phyloP scores from a whole-genome alignment of 2,329 filamentous ascomycete genomes.

The Colletotrichum tanaceti region DNA sequence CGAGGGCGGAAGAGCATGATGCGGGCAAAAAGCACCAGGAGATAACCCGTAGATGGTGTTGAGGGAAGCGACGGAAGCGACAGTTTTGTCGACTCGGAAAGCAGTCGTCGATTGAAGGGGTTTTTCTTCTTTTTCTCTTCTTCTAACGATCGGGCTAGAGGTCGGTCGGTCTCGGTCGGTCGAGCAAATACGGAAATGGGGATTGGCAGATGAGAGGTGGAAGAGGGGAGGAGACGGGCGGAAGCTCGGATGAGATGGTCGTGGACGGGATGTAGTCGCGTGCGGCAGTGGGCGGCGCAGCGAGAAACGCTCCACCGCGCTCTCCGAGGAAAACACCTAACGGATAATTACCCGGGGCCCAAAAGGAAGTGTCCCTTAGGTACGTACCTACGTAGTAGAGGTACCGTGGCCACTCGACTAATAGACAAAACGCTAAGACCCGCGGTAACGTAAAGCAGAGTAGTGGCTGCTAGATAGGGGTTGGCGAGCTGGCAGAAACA shows the following conservation, averaged over 20 bases:
- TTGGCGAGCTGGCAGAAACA: too few species aligned
- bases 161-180: slow-evolving; percentile 1
- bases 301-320: slow-evolving; percentile 2
- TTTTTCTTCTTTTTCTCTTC: too few species aligned
- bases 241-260: slow-evolving; percentile 24
- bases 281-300: slow-evolving; percentile 7
- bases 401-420: too few species aligned
- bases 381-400: too few species aligned
- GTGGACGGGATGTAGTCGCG: slow-evolving; percentile 15
- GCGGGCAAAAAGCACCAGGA: slow-evolving; percentile 8
- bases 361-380: too few species aligned
- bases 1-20: slow-evolving; percentile 26
- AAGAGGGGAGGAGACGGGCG: slow-evolving; percentile 10
- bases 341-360: neutral
- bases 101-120: neutral
- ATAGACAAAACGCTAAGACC: too few species aligned
- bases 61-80: neutral
- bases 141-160: neutral
- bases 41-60: neutral
- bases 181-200: neutral
- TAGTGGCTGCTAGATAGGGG: too few species aligned
- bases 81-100: neutral
- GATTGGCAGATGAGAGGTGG: neutral
- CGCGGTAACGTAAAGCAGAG: too few species aligned
- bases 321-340: too few species aligned